Percentiles rank a stretch among this genome's conserved stretches.
phyloP scores from a whole-genome alignment of 202 grass and related monocot species.

The Carex arenaria region DNA sequence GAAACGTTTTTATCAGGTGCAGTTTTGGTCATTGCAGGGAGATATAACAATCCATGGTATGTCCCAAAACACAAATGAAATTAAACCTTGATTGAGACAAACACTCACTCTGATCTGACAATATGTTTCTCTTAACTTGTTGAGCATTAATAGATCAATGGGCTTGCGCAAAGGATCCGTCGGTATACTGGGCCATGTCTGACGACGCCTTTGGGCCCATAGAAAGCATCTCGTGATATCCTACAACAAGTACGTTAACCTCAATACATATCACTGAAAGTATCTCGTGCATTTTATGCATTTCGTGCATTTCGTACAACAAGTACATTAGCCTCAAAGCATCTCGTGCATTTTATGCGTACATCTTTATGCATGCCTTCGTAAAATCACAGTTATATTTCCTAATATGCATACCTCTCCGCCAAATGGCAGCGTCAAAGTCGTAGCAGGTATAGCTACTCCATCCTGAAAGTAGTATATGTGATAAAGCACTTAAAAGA shows the following conservation, averaged over 20 bases:
- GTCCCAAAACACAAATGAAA: not conserved
- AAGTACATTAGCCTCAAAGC: not conserved
- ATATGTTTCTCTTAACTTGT: constrained; percentile 89
- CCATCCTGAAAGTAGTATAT: constrained; percentile 68
- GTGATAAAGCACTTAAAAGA: not conserved
- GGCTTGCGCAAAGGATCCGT: constrained; percentile 75
- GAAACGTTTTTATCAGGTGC: not conserved
- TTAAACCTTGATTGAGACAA: constrained; percentile 1
- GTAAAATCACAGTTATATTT: not conserved
- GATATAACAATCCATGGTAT: not conserved
- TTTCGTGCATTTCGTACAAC: constrained; percentile 52
- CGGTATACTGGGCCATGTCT: constrained; percentile 73
- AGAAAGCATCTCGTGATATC: constrained; percentile 93
- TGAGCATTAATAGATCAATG: constrained; percentile 92
- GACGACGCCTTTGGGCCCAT: constrained; percentile 75
- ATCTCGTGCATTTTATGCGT: not conserved
- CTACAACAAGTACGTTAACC: constrained; percentile 36
- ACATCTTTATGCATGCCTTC: not conserved
- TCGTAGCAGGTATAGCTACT: constrained; percentile 88
- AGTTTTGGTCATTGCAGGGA: not conserved
- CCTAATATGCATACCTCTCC: constrained; percentile 65
- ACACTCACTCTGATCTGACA: constrained; percentile 81
- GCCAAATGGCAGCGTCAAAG: constrained; percentile 72
- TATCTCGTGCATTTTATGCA: not conserved
- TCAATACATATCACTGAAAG: too few relatives aligned